Evolutionary conservation across 106 monocot genomes (phyloP), one percentile per base, ranked within the genome.

Genomic region (Apostasia shenzhenica): DNA sequence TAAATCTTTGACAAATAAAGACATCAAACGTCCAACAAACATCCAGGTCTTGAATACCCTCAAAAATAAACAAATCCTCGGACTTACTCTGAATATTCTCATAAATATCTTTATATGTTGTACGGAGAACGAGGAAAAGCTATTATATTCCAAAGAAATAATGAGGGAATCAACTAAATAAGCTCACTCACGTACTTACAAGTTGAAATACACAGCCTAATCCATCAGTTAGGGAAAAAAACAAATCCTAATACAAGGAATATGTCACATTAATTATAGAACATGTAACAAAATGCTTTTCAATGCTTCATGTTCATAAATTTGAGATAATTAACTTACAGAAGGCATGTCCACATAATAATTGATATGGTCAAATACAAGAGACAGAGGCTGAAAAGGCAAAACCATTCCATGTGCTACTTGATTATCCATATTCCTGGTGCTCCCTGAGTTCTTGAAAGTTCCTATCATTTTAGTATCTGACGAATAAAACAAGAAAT

Each of bases 271-370:
- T 43, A 41, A 61, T 3, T 61, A 43, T 60, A 39, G 38, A 59
- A 26, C 8, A 49, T 7, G 3, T 49, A 61, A 51, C 41, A 41
- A 14, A 72, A 60, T 41, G 5, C 12, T n/a, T n/a, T 39, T 54
- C 41, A 54, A 1, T 54, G 45, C 3, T 13, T 26, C 26, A 26
- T 7, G 12, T 55, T 14, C 3, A 57, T 41, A 37, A 6, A 39
- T 39, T 45, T 47, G 6, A 46, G 38, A 63, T 12, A 55, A 44
- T 44, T 41, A 12, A 77, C 97, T 92, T 79, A 97, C 97, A 45
- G 54, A 40, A 52, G 97, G 89, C 84, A 92, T 92, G 67, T 92
- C 92, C 12, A 97, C 97, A 45, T 81, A 85, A 76, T 97, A 97
- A 51, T 79, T 97, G 41, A 97, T 66, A 79, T 92, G 82, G 55